Evolutionary conservation across 2,329 filamentous ascomycete genomes (phyloP), one percentile per base, ranked within the genome.

Genomic region (Phaeosphaeria sp.): DNA sequence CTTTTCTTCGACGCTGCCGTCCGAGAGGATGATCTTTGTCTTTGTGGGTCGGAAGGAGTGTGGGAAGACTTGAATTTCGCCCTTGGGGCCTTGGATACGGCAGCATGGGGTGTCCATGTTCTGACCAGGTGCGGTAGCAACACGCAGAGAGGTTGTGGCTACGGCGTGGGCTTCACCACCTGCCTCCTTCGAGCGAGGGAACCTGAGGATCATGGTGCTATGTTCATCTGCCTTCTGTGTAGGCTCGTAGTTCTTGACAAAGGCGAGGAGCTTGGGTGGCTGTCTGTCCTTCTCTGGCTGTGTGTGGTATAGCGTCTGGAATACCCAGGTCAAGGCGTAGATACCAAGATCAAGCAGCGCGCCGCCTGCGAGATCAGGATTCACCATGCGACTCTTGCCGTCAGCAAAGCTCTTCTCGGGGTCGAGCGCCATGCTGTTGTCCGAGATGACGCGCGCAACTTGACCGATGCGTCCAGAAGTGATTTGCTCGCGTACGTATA

Each of bases 241-340:
- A n/a, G 80, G 75, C 77, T 92, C 92, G 72, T 90, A 90, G 72
- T 87, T 87, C 68, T 93, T 87, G n/a, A 81, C 71, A 52, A 90
- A 86, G 0, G 88, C 85, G 10, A 87, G 79, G 3, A 95, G 88
- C 46, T 81, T 83, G 5, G 93, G 93, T 0, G 84, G 72, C 75
- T 91, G 85, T 66, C 92, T 90, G 53, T 85, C 76, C 10, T 80
- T 75, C 27, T 74, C 83, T 1, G 88, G 84, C 71, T 93, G 90
- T 2, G 90, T 87, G 76, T 93, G 91, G 79, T 96, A 96, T 25
- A 96, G 84, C 46, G 89, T 90, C 79, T 96, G 92, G 84, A 94
- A 96, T 6, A 95, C 85, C 93, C 93, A 97, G 30, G 92, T 96
- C 60, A 97, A 79, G 47, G 91, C 87, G 81, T 97, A 97, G 77